Percentiles rank a stretch among this genome's conserved stretches.
These are phyloP conservation scores for Canariomyces notabilis DNA, from an alignment of 2,329 filamentous ascomycete genomes.

Conservation along the genomic window DNA sequence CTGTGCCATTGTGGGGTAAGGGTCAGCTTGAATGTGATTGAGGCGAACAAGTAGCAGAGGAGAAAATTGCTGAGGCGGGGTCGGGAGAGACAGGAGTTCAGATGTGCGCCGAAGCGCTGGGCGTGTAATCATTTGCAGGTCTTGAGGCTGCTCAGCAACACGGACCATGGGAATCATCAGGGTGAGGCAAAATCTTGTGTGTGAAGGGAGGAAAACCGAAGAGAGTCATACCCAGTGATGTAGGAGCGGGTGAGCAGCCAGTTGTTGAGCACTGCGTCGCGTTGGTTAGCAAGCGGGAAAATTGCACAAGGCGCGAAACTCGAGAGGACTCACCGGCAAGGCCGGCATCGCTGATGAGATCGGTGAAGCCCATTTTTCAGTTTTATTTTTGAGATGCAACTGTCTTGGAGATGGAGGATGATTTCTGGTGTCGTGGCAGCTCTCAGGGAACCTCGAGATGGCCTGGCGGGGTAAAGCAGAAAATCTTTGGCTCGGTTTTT, in stretches of 20 bases:
- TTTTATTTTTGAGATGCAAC: conserved; percentile 5
- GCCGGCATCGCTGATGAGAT: conserved; percentile 26
- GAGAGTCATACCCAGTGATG: conserved; percentile 24
- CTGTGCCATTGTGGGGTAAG: too few relatives aligned
- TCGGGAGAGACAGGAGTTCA: conserved; percentile 41
- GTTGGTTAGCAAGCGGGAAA: conserved; percentile 1
- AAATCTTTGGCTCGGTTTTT: too few relatives aligned
- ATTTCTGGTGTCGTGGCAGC: conserved; percentile 6
- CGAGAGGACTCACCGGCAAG: conserved; percentile 21
- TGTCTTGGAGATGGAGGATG: conserved; percentile 2
- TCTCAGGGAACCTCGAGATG: conserved; percentile 7
- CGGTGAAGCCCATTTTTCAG: conserved; percentile 27
- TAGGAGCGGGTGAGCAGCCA: conserved; percentile 28
- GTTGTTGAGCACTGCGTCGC: conserved; percentile 25
- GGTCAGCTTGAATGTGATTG: too few relatives aligned
- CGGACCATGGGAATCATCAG: conserved; percentile 83
- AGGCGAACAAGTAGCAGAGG: not conserved
- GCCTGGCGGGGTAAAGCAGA: conserved; percentile 23
- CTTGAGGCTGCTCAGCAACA: conserved; percentile 83
- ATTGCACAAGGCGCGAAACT: not conserved
- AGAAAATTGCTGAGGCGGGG: conserved; percentile 5
- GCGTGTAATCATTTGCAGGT: conserved; percentile 66
- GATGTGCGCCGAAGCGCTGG: conserved; percentile 59
- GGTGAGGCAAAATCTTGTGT: conserved; percentile 1
- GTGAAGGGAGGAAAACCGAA: conserved; percentile 1